Base-by-base conservation (phyloP, 83 land plant genomes). In the Picea engelmannii region DNA sequence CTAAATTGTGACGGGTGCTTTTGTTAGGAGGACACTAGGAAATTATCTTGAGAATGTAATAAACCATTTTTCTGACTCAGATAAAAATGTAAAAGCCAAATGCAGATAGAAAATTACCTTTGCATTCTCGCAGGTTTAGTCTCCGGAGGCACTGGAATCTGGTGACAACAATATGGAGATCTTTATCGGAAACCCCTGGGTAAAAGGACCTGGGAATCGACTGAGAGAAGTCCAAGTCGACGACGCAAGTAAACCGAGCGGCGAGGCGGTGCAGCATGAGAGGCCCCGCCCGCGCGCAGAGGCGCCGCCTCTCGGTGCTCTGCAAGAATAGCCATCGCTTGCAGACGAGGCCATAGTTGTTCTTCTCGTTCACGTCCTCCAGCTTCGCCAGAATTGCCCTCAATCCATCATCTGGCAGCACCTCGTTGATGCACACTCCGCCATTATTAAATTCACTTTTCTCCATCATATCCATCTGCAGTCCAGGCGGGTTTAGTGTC, bases 311-410 rank as follows among this genome's bases (percentile, higher is more conserved):
- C 81, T 89, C 91, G 15, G 89, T 79, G 90, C 95, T 95, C 87
- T 93, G 97, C 23, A 96, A 4, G 10, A 62, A 81, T 68, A 94
- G 81, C 99, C 99, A 96, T 6, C 96, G 87, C 90, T 92, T 94
- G 89, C 99, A 96, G 2, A 95, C 99, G n/a, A 96, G 86, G 5
- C 92, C 93, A 76, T 90, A 96, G 23, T 23, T 73, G 79, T 95
- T 89, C 85, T 83, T 91, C 66, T 96, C 97, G 74, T 83, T 76
- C 60, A 86, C 85, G 18, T 69, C 24, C 42, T 73, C 82, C 74
- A 96, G 80, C 87, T 85, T 89, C 5, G 88, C 73, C 60, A 96
- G 81, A 7, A 96, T 78, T 16, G 85, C 84, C 58, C 90, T 82
- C 44, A 96, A 90, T 65, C 86, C 95, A 79, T 95, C 97, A 80